phyloP scores from a whole-genome alignment of 352 stramenopile genomes.

The Pythium monospermum region DNA sequence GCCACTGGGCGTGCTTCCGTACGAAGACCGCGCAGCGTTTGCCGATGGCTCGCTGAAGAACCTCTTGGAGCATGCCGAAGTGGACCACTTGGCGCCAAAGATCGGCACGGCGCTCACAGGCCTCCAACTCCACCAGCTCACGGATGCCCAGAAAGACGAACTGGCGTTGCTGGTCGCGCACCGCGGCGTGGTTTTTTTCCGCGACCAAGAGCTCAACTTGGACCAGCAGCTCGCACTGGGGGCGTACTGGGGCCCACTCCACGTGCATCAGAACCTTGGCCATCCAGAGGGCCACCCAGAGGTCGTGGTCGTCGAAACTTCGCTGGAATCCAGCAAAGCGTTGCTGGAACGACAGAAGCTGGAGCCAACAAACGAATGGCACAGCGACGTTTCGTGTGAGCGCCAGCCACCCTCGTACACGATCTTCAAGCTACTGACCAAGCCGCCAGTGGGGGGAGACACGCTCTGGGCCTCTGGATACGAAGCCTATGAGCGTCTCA shows the following conservation, averaged over 20 bases:
- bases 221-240: constrained; percentile 26
- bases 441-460: too few relatives aligned
- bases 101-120: constrained; percentile 21
- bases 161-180: constrained; percentile 12
- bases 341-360: constrained; percentile 25
- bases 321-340: constrained; percentile 10
- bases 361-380: constrained; percentile 30
- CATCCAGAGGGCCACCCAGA: constrained; percentile 22
- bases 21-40: constrained; percentile 23
- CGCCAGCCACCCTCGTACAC: too few relatives aligned
- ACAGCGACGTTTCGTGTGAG: too few relatives aligned
- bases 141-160: constrained; percentile 19
- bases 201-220: constrained; percentile 14
- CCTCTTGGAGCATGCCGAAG: constrained; percentile 12
- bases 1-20: constrained; percentile 19
- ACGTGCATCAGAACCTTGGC: constrained; percentile 26
- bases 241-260: constrained; percentile 24
- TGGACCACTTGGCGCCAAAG: constrained; percentile 17
- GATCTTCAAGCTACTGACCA: too few relatives aligned
- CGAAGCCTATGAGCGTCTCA: too few relatives aligned
- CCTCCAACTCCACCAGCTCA: constrained; percentile 26
- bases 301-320: constrained; percentile 24
- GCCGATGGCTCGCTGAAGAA: constrained; percentile 32
- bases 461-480: too few relatives aligned
- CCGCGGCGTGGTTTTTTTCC: constrained; percentile 13